These are phyloP conservation scores for Scopulariopsis brevicaulis DNA, from an alignment of 2,329 filamentous ascomycete genomes.

Conservation along the genomic window DNA sequence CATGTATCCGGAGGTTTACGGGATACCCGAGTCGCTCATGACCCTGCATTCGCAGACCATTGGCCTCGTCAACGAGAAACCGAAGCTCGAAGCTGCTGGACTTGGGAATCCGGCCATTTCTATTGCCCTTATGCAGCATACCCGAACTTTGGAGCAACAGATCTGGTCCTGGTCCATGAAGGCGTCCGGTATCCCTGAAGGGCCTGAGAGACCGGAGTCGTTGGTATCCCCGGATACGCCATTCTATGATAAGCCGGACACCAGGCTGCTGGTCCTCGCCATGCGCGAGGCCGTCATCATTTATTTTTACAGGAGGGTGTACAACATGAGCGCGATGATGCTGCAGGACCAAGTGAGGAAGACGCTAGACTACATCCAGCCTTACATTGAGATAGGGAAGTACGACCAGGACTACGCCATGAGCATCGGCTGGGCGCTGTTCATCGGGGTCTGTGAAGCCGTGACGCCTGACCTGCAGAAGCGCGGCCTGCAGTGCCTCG, in stretches of 20 bases:
- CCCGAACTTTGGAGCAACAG: slow-evolving; percentile 18
- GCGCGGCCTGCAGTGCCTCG: slow-evolving; percentile 12
- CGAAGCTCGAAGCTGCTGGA: slow-evolving; percentile 14
- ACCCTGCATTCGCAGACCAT: slow-evolving; percentile 27
- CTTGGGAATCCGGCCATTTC: slow-evolving; percentile 6
- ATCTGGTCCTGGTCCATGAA: slow-evolving; percentile 19
- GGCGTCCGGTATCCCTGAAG: slow-evolving; percentile 4
- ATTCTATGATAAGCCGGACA: slow-evolving; percentile 9
- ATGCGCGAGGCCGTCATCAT: slow-evolving; percentile 30
- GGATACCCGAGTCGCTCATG: slow-evolving; percentile 27
- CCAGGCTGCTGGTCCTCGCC: slow-evolving; percentile 20
- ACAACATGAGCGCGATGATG: slow-evolving; percentile 22
- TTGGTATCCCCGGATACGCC: background rate
- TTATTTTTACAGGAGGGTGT: slow-evolving; percentile 31
- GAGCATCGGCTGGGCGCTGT: slow-evolving; percentile 28
- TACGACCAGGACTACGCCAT: slow-evolving; percentile 23
- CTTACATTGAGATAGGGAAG: slow-evolving; percentile 17
- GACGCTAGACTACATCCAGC: slow-evolving; percentile 22
- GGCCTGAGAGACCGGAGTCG: background rate
- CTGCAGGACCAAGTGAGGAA: slow-evolving; percentile 23
- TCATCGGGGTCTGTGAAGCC: slow-evolving; percentile 30
- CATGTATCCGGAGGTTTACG: slow-evolving; percentile 31
- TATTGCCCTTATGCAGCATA: slow-evolving; percentile 12
- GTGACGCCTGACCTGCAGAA: slow-evolving; percentile 21
- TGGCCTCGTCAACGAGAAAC: slow-evolving; percentile 28